Conservation (phyloP, 805 yeast species). For the Barnettozyma salicaria region DNA sequence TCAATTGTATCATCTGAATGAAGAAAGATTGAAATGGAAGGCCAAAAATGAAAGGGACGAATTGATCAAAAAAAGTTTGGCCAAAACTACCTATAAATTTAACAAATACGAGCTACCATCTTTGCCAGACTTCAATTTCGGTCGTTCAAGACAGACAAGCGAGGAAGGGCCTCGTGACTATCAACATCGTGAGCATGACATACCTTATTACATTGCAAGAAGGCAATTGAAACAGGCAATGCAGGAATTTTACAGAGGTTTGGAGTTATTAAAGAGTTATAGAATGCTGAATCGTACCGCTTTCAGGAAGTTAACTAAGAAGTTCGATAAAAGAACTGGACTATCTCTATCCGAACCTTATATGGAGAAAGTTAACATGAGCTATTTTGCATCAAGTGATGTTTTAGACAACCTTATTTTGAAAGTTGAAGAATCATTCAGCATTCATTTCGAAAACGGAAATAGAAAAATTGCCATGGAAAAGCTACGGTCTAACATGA, state of each 20-base stretch:
- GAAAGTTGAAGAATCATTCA: conserved; percentile 62
- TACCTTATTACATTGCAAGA: conserved; percentile 60
- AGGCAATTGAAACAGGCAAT: conserved; percentile 64
- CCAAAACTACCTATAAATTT: conserved; percentile 22
- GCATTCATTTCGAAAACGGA: conserved; percentile 61
- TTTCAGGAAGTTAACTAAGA: conserved; percentile 81
- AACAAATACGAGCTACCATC: conserved; percentile 38
- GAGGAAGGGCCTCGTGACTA: conserved; percentile 39
- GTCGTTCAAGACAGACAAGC: conserved; percentile 17
- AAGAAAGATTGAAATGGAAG: conserved; percentile 37
- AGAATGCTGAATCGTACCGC: conserved; percentile 80
- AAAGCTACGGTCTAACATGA: conserved; percentile 48
- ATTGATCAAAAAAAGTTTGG: conserved; percentile 12
- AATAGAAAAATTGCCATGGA: conserved; percentile 65
- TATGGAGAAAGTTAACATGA: conserved; percentile 49
- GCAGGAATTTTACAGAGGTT: conserved; percentile 64
- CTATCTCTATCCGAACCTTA: conserved; percentile 40
- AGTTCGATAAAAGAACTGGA: conserved; percentile 72
- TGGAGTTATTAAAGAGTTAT: conserved; percentile 66
- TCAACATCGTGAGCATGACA: conserved; percentile 31
- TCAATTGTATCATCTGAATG: conserved; percentile 59
- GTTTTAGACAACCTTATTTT: conserved; percentile 56
- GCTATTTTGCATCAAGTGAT: conserved; percentile 60
- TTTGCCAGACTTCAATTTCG: conserved; percentile 34
- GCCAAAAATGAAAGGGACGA: conserved; percentile 11